phyloP scores from a whole-genome alignment of 805 yeast genomes.

The Wickerhamiella azyma region DNA sequence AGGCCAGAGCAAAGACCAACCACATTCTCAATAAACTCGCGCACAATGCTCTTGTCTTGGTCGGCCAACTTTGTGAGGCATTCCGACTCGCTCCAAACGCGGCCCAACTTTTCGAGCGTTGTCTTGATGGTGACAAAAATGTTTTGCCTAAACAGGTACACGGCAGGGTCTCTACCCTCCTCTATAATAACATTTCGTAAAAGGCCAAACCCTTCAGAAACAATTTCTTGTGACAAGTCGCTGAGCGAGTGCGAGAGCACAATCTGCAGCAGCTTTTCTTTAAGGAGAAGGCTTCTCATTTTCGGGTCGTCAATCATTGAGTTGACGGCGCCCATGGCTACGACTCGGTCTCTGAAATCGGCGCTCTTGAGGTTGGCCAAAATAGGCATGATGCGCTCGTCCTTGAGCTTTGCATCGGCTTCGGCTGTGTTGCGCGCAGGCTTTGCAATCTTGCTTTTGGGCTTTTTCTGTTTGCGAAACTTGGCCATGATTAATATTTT shows the following conservation, averaged over 20 bases:
- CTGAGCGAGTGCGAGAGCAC: conserved; percentile 50
- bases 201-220: conserved; percentile 69
- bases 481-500: conserved; percentile 9
- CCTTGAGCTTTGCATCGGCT: conserved; percentile 37
- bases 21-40: conserved; percentile 60
- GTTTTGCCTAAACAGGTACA: conserved; percentile 61
- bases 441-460: background rate
- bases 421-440: conserved; percentile 15
- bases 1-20: conserved; percentile 55
- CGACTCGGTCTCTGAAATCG: conserved; percentile 56
- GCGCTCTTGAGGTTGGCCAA: conserved; percentile 48
- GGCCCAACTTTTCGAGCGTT: conserved; percentile 33
- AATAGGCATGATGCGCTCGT: conserved; percentile 52
- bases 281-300: conserved; percentile 49
- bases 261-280: conserved; percentile 54
- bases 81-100: conserved; percentile 26
- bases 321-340: conserved; percentile 63
- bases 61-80: conserved; percentile 18
- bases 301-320: conserved; percentile 56
- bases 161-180: conserved; percentile 75
- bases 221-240: conserved; percentile 60
- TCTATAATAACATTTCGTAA: conserved; percentile 68
- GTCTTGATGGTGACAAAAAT: conserved; percentile 50
- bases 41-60: conserved; percentile 23
- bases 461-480: conserved; percentile 8